A percentile compares a stretch with the other conserved stretches of the same genome.
These are phyloP conservation scores for Paraphaeosphaeria minitans DNA, from an alignment of 2,329 filamentous ascomycete species.

Conservation along the genomic window DNA sequence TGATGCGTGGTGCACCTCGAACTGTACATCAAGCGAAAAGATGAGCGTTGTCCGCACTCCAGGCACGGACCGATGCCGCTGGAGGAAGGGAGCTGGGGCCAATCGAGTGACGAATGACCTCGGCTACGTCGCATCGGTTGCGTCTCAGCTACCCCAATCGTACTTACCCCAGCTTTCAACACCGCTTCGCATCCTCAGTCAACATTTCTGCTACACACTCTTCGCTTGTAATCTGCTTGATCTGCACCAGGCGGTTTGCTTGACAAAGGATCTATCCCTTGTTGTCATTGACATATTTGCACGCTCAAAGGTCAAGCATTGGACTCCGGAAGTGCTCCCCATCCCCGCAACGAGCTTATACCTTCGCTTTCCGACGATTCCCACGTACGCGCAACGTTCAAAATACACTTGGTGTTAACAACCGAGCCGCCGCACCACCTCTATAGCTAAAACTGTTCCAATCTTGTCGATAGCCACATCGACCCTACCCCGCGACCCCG, in stretches of 20 bases:
- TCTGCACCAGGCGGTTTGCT: not conserved
- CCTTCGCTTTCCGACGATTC: not conserved
- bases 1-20: not conserved
- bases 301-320: not conserved
- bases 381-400: not conserved
- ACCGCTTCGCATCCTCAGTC: not conserved
- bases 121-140: slow-evolving; percentile 32
- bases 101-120: slow-evolving; percentile 28
- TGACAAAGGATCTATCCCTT: too few relatives aligned
- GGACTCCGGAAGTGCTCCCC: not conserved
- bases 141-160: slow-evolving; percentile 15
- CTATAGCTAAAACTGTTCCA: not conserved
- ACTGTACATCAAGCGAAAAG: not conserved
- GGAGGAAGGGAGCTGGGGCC: not conserved
- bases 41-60: too few relatives aligned
- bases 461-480: not conserved
- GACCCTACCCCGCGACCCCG: not conserved
- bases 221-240: not conserved
- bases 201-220: not conserved
- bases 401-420: too few relatives aligned
- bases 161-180: slow-evolving; percentile 21
- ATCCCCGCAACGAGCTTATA: slow-evolving; percentile 1
- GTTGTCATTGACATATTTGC: too few relatives aligned
- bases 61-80: not conserved
- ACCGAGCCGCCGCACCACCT: too few relatives aligned